Evolutionary conservation across 1,284 basidiomycete species (phyloP), one percentile per base, ranked within the genome.

Genomic region (Cutaneotrichosporon dermatis): DNA sequence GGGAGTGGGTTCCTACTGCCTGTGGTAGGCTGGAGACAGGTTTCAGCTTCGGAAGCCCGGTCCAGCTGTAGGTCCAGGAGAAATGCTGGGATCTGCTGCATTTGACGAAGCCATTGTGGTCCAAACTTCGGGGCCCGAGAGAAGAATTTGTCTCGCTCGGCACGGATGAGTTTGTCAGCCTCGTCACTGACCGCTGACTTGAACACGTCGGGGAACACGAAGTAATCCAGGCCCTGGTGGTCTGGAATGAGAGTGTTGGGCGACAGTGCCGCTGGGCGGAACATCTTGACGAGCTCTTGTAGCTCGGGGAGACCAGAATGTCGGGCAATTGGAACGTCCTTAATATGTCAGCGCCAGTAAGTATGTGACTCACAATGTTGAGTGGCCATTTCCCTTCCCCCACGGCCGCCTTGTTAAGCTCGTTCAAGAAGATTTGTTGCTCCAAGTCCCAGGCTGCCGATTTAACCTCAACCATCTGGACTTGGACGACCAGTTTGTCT

Each of bases 301-400:
- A 97, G 82, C 71, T 97, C 93, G 0, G 89, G 88, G 1, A 94
- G 82, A 0, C 88, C 82, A 0, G 91, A 93, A 69, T 96, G 93
- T 0, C 93, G 84, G 4, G 86, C 85, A 1, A 95, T 80, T 0
- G 92, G 90, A 0, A 90, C 86, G 4, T 90, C 82, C 91, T 93
- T 33, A 42, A 25, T 35, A 3, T 42, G 54, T 51, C 42, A 50
- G 56, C 9, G 13, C 2, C 5, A 10, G 2, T 6, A 4, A n/a
- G 35, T 10, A 13, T 33, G 12, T 12, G 7, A 66, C 75, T 58
- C 40, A 78, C 76, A 25, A 78, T 70, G n/a, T 59, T 66, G 11
- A 36, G 63, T 10, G 76, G 75, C 73, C 74, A 78, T 12, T 53
- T 33, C 0, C 61, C 65, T 41, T 73, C 61, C 0, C 69, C 74